phyloP scores from a whole-genome alignment of 768 basidiomycete genomes.

The Serendipita sp. region DNA sequence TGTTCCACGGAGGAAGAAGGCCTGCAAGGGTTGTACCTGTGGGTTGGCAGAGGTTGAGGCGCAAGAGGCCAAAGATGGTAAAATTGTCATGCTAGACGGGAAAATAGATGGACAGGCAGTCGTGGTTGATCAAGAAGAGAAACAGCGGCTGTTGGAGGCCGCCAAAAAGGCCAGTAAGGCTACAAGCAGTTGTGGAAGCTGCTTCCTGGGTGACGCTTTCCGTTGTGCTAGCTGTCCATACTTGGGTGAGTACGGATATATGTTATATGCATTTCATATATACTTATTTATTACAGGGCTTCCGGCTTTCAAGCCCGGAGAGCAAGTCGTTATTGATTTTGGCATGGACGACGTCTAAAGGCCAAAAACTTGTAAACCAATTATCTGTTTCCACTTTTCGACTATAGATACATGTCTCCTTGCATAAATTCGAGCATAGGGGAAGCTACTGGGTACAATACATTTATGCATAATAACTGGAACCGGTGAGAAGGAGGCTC shows the following conservation, averaged over 20 bases:
- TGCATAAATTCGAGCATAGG: background rate
- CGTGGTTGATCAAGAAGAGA: constrained; percentile 40
- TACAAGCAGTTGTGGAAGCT: constrained; percentile 93
- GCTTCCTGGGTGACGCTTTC: constrained; percentile 96
- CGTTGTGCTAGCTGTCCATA: constrained; percentile 94
- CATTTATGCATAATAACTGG: constrained; percentile 46
- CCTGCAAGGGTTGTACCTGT: constrained; percentile 93
- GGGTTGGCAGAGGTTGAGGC: constrained; percentile 93
- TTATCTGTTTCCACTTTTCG: too few relatives aligned
- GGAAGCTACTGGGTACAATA: background rate
- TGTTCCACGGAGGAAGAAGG: constrained; percentile 61
- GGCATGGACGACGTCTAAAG: background rate
- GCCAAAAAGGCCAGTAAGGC: constrained; percentile 65
- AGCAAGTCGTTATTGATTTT: constrained; percentile 55
- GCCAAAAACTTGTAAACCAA: background rate
- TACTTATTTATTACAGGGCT: constrained; percentile 40
- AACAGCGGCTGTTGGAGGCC: constrained; percentile 44
- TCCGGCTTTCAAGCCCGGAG: constrained; percentile 95
- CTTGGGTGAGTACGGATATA: constrained; percentile 48
- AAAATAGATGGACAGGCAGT: constrained; percentile 39
- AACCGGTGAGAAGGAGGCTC: constrained; percentile 71
- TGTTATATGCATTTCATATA: background rate
- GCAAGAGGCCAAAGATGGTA: constrained; percentile 42
- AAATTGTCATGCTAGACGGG: constrained; percentile 57
- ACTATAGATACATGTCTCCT: background rate